phyloP scores from a whole-genome alignment of 108 stramenopile genomes.

The Fragilariopsis cylindrus region DNA sequence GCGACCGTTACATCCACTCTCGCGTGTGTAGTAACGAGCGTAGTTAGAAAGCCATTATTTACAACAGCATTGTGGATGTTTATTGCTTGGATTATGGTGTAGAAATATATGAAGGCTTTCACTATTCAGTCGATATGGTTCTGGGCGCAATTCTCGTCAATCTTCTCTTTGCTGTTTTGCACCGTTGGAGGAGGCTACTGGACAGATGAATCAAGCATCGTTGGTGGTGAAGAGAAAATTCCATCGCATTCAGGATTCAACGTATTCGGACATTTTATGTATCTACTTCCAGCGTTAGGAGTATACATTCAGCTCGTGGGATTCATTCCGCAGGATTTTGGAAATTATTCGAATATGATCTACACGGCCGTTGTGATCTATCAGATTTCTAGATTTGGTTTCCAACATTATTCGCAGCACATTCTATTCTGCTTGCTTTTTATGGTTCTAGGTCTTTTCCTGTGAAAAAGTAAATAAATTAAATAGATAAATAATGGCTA shows the following conservation, averaged over 20 bases:
- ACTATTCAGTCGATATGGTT: slow-evolving; percentile 81
- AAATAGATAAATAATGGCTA: too few species aligned
- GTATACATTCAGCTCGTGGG: slow-evolving; percentile 50
- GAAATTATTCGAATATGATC: slow-evolving; percentile 53
- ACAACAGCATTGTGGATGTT: slow-evolving; percentile 63
- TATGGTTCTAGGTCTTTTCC: slow-evolving; percentile 60
- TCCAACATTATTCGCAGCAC: slow-evolving; percentile 74
- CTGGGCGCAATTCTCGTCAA: slow-evolving; percentile 67
- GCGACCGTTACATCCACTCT: slow-evolving; percentile 75
- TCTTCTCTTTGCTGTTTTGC: slow-evolving; percentile 63
- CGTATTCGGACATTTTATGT: slow-evolving; percentile 35
- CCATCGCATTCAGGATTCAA: slow-evolving; percentile 24
- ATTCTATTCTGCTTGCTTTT: slow-evolving; percentile 55
- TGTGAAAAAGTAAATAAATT: slow-evolving; percentile 16
- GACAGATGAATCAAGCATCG: not conserved
- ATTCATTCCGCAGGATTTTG: slow-evolving; percentile 49
- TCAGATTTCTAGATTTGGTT: slow-evolving; percentile 47
- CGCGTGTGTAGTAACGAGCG: slow-evolving; percentile 61
- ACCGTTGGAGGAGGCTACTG: slow-evolving; percentile 34
- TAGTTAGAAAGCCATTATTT: slow-evolving; percentile 51
- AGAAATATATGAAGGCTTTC: slow-evolving; percentile 83
- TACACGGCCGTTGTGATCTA: slow-evolving; percentile 49
- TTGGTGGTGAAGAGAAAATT: slow-evolving; percentile 27
- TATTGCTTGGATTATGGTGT: slow-evolving; percentile 73
- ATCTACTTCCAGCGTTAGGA: slow-evolving; percentile 53